Base-by-base conservation (phyloP, 164 flowering plant genomes). In the Magnolia changhungtana region DNA sequence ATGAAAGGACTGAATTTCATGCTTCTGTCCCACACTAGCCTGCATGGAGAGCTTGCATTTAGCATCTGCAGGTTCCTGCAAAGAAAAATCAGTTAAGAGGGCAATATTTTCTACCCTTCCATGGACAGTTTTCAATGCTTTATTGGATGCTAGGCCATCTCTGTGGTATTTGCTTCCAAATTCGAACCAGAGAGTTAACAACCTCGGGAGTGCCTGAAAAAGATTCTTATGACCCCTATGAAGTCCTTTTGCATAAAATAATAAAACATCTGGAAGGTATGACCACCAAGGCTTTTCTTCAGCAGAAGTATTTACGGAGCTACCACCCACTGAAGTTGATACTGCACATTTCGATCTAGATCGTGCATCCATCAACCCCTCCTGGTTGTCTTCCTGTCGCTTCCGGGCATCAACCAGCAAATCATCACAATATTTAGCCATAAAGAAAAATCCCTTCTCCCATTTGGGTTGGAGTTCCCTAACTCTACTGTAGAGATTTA, bases 141-240 rank as follows among this genome's bases (percentile, higher is more conserved):
- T 90, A 80, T 86, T 87, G 67, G 91, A 86, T 74, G 90, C 80
- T 63, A 84, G 80, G 67, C 86, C 86, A 80, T 81, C 86, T 83
- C 83, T 83, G 20, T 87, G 89, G 84, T 89, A 96, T 50, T 92
- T 67, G 79, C 89, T 90, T 20, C 99, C 99, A 81, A 94, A 96
- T 45, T 96, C 99, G 89, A 96, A 96, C 99, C 99, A 96, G 51
- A 96, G 81, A 75, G 99, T 96, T 81, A 96, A 84, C 85, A 96
- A 84, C 85, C 99, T 91, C 73, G 99, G 99, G 83, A 96, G 92
- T 69, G 99, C 99, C 82, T 92, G 98, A 82, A 90, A 96, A 71
- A 96, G 97, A 87, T 91, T 86, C 80, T 82, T 91, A 77, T 96
- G 97, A 67, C 99, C 99, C 81, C 95, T 88, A 69, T 92, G 97